Evolutionary conservation across 2,329 filamentous ascomycete genomes (phyloP), one percentile per base, ranked within the genome.

Genomic region (Sarocladium strictum): DNA sequence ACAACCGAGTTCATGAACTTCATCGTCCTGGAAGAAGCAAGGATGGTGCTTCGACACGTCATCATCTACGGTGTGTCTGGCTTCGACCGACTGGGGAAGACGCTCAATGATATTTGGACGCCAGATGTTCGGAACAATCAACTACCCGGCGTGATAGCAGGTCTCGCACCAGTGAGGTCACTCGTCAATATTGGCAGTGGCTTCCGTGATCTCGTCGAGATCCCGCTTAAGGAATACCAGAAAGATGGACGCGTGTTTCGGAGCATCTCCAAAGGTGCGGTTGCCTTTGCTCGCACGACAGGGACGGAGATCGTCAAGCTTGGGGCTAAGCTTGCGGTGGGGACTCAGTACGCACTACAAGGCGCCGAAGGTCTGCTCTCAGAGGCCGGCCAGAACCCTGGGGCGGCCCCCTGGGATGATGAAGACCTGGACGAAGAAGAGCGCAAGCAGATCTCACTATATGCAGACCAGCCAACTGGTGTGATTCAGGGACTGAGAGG

Each of bases 1-100:
- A 97, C 94, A 0, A 96, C 90, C 0, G 94, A 99, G 68, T 96
- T 99, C 64, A 97, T 97, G 92, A 99, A 99, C 69, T 97, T 99
- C 67, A 81, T 99, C 59, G 89, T 93, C 14, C 81, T 99, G 1
- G 94, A 99, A 61, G 86, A 89, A 60, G 85, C 94, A 2, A 85
- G 93, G 57, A 88, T 99, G 79, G 82, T 87, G 6, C 79, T 99
- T 53, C 83, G 89, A 12, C 92, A 93, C 66, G 88, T 89, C 24
- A 97, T 99, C 61, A 84, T 97, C 33, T 97, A 97, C 61, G 94
- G 95, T 26, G 83, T 96, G 1, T 85, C 85, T 7, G 94, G 94
- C 0, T 97, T 97, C 62, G 92, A 97, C 61, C 85, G 89, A 51
- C 79, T 99, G 2, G 91, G 94, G 54, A 84, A 92, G 68, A 93